phyloP scores from a whole-genome alignment of 768 basidiomycete genomes.

The Russula vinacea region DNA sequence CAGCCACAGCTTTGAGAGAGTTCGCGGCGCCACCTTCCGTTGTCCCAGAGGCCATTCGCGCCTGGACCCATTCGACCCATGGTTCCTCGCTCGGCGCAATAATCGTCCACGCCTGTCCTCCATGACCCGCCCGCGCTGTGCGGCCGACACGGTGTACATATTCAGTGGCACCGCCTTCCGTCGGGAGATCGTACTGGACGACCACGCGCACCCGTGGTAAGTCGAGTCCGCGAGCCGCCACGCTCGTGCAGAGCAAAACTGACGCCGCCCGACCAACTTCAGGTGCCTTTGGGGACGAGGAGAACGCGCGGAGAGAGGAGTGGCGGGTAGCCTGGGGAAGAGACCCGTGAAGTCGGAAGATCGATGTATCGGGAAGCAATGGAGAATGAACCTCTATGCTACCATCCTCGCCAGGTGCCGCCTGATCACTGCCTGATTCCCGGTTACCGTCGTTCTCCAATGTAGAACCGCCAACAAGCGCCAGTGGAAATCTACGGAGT shows the following conservation, averaged over 20 bases:
- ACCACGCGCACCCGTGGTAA: constrained; percentile 92
- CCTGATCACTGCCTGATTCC: constrained; percentile 33
- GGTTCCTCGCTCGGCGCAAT: constrained; percentile 80
- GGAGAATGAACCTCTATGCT: constrained; percentile 60
- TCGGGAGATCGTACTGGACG: constrained; percentile 94
- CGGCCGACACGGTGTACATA: constrained; percentile 97
- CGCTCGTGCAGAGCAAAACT: constrained; percentile 90
- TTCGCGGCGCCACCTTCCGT: constrained; percentile 39
- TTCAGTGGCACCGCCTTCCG: constrained; percentile 93
- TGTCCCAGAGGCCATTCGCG: constrained; percentile 64
- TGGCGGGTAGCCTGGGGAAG: constrained; percentile 77
- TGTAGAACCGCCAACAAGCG: constrained; percentile 53
- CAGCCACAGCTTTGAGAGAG: constrained; percentile 56
- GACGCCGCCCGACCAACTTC: constrained; percentile 46
- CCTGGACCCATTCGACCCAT: constrained; percentile 91
- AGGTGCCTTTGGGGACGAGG: constrained; percentile 41
- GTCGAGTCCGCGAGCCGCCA: constrained; percentile 97
- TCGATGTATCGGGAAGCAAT: constrained; percentile 74
- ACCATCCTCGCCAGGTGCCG: constrained; percentile 34
- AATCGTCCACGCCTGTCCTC: constrained; percentile 94
- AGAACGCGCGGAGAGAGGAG: constrained; percentile 79
- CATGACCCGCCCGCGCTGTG: constrained; percentile 93
- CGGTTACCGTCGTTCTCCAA: constrained; percentile 19
- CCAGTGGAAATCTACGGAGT: constrained; percentile 98
- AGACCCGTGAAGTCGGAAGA: constrained; percentile 93